Conservation (phyloP, 768 basidiomycete genomes). For the Chalciporus piperatus region DNA sequence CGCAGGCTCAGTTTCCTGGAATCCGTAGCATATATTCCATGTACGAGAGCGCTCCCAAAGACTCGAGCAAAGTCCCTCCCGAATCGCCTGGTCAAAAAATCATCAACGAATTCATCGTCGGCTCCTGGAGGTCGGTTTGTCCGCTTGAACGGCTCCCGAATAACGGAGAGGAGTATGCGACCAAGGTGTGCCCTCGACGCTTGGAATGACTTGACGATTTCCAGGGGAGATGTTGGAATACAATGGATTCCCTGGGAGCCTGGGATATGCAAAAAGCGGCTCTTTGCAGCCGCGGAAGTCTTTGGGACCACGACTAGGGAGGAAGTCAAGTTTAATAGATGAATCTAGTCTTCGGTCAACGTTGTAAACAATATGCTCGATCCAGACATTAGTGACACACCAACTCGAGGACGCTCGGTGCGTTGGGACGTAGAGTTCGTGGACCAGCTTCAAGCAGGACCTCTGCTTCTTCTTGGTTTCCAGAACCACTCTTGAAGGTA, state of each 20-base stretch:
- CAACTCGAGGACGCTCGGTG: slow-evolving; percentile 71
- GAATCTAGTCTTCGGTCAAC: slow-evolving; percentile 52
- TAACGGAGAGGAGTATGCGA: slow-evolving; percentile 49
- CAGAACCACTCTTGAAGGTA: slow-evolving; percentile 19
- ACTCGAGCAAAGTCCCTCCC: slow-evolving; percentile 68
- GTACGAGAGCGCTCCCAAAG: slow-evolving; percentile 79
- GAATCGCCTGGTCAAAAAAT: slow-evolving; percentile 73
- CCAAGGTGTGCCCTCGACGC: slow-evolving; percentile 34
- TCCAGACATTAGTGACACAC: slow-evolving; percentile 40
- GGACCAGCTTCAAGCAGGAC: slow-evolving; percentile 85
- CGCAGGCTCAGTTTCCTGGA: slow-evolving; percentile 70
- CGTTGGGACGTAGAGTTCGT: slow-evolving; percentile 77
- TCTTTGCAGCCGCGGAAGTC: slow-evolving; percentile 68
- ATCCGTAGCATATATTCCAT: slow-evolving; percentile 93
- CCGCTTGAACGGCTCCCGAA: slow-evolving; percentile 56
- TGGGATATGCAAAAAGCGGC: slow-evolving; percentile 68
- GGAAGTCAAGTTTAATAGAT: slow-evolving; percentile 62
- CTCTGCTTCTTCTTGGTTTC: slow-evolving; percentile 28
- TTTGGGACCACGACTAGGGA: slow-evolving; percentile 65
- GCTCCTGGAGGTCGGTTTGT: slow-evolving; percentile 38
- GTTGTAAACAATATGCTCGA: slow-evolving; percentile 9
- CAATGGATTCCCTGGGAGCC: slow-evolving; percentile 49
- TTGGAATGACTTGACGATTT: slow-evolving; percentile 36
- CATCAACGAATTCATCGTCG: slow-evolving; percentile 78
- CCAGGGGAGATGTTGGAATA: slow-evolving; percentile 43